phyloP scores from a whole-genome alignment of 2,329 filamentous ascomycete genomes.

The Monosporascus sp. region DNA sequence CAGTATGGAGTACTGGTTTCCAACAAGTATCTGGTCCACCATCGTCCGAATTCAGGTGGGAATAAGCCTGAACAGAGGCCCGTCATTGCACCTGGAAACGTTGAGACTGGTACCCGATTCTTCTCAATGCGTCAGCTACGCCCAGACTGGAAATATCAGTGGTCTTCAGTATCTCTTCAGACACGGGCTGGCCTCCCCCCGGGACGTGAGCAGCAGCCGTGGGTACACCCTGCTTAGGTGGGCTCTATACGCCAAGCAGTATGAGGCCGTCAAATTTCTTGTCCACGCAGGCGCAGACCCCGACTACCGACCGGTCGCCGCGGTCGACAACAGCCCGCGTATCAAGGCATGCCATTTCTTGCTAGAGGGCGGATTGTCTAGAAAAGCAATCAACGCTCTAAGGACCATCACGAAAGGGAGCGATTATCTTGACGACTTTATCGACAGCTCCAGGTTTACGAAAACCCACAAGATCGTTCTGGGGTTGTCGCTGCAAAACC shows the following conservation, averaged over 20 bases:
- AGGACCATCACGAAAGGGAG: constrained; percentile 15
- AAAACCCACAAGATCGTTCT: constrained; percentile 14
- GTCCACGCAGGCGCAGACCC: constrained; percentile 24
- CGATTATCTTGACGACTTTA: constrained; percentile 15
- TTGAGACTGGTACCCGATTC: constrained; percentile 24
- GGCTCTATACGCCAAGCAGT: constrained; percentile 29
- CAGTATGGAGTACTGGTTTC: constrained; percentile 29
- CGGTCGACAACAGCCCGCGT: constrained; percentile 5
- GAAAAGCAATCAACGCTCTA: constrained; percentile 9
- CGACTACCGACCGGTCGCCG: constrained; percentile 18
- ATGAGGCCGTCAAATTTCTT: constrained; percentile 24
- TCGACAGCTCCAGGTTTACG: constrained; percentile 14
- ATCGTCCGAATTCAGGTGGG: constrained; percentile 22
- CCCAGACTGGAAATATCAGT: constrained; percentile 21
- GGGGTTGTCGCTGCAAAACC: constrained; percentile 5
- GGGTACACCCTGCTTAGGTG: constrained; percentile 29
- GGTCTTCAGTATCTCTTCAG: constrained; percentile 26
- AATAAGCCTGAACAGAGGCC: constrained; percentile 15
- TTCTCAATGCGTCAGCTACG: constrained; percentile 25
- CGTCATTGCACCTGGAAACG: constrained; percentile 22
- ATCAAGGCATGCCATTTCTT: constrained; percentile 18
- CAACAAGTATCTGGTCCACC: constrained; percentile 23
- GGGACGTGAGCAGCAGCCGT: constrained; percentile 25
- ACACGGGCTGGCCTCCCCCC: constrained; percentile 25
- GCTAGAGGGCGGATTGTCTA: constrained; percentile 12